A percentile compares a stretch with the other conserved stretches of the same genome.
These are phyloP conservation scores for Mucor lusitanicus DNA, from an alignment of 371 early-diverging fungal species.

Conservation along the genomic window DNA sequence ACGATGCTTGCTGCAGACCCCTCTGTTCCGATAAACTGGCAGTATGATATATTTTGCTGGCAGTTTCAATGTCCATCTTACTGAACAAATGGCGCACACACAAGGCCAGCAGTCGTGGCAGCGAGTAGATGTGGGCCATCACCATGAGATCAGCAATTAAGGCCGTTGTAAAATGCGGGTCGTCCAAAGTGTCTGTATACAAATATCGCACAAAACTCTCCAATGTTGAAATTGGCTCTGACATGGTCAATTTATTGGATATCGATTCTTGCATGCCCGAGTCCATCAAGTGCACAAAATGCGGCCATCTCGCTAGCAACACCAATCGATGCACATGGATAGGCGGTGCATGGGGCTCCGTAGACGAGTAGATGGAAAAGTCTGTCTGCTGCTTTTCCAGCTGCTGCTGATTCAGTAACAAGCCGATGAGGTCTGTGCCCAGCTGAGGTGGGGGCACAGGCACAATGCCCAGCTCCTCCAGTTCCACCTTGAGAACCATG, in stretches of 20 bases:
- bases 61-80: conserved; percentile 57
- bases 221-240: conserved; percentile 55
- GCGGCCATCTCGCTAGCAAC: conserved; percentile 67
- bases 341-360: conserved; percentile 32
- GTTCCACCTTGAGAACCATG: conserved; percentile 56
- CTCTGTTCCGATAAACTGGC: conserved; percentile 60
- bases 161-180: conserved; percentile 27
- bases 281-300: conserved; percentile 56
- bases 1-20: conserved; percentile 59
- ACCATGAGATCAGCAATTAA: conserved; percentile 63
- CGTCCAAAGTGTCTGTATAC: conserved; percentile 63
- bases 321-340: conserved; percentile 55
- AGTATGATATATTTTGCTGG: conserved; percentile 58
- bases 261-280: conserved; percentile 58
- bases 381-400: conserved; percentile 48
- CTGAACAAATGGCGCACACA: conserved; percentile 55
- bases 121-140: conserved; percentile 62
- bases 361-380: conserved; percentile 55
- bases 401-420: conserved; percentile 43
- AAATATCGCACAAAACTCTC: conserved; percentile 59
- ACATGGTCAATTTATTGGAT: conserved; percentile 44
- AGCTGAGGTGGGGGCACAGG: conserved; percentile 57
- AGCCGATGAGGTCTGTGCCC: conserved; percentile 52
- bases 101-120: conserved; percentile 57
- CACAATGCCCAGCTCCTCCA: conserved; percentile 62